A percentile compares a stretch with the other conserved stretches of the same genome.
These are phyloP conservation scores for Aspergillus alliaceus DNA, from an alignment of 2,329 filamentous ascomycete genomes.

Conservation along the genomic window DNA sequence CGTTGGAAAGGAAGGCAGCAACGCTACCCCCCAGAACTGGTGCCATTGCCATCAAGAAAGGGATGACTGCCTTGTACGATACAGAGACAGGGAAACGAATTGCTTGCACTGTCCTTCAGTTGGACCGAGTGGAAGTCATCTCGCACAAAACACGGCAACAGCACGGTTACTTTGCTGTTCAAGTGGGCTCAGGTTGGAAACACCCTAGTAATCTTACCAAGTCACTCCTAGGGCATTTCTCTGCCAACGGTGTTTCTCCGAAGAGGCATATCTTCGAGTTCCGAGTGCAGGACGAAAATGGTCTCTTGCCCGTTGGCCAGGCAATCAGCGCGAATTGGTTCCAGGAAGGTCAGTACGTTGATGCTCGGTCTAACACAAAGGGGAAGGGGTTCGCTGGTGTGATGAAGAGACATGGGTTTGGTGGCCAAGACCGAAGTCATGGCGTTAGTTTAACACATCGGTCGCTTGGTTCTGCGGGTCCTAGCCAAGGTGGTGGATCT, in stretches of 20 bases:
- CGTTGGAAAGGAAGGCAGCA: conserved; percentile 58
- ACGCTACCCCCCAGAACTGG: conserved; percentile 71
- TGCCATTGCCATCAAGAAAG: conserved; percentile 84
- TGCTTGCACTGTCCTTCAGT: conserved; percentile 87
- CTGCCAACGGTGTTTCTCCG: conserved; percentile 75
- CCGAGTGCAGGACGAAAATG: conserved; percentile 70
- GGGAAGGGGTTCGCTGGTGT: conserved; percentile 95
- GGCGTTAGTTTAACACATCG: conserved; percentile 94
- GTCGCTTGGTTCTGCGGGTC: conserved; percentile 85
- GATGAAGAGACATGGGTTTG: conserved; percentile 94
- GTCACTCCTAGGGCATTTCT: conserved; percentile 84
- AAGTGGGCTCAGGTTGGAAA: conserved; percentile 77
- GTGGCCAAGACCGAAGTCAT: conserved; percentile 86
- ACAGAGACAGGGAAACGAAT: conserved; percentile 71
- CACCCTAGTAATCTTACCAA: conserved; percentile 74
- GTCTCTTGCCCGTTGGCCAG: conserved; percentile 73
- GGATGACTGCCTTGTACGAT: conserved; percentile 91
- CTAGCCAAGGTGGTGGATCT: conserved; percentile 86
- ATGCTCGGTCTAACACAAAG: conserved; percentile 74
- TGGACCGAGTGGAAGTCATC: conserved; percentile 88
- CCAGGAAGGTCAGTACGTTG: conserved; percentile 83
- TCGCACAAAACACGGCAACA: conserved; percentile 76
- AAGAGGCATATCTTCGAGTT: conserved; percentile 87
- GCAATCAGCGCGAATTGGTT: conserved; percentile 87
- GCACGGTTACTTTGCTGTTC: conserved; percentile 93